A percentile compares a stretch with the other conserved stretches of the same genome.
phyloP scores from a whole-genome alignment of 2,329 filamentous ascomycete genomes.

The Penicillium sp. region DNA sequence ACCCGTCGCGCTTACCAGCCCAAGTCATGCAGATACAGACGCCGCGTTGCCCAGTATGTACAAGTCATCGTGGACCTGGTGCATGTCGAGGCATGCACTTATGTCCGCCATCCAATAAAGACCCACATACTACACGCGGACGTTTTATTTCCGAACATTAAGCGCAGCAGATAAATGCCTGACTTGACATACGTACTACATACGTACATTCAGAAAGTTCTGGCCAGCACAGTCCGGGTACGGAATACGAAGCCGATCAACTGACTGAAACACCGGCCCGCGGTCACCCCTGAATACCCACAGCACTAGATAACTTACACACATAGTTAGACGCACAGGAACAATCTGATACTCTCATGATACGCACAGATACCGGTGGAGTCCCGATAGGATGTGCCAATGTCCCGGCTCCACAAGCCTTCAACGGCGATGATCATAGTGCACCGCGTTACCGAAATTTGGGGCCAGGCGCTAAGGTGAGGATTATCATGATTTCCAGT shows the following conservation, averaged over 20 bases:
- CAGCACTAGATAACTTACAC: not conserved
- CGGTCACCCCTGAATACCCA: not conserved
- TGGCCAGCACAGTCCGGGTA: not conserved
- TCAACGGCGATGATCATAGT: constrained; percentile 16
- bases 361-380: not conserved
- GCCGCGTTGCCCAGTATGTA: not conserved
- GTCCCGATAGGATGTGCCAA: not conserved
- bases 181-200: not conserved
- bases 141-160: not conserved
- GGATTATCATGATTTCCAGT: not conserved
- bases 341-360: not conserved
- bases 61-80: not conserved
- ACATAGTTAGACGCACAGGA: not conserved
- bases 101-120: not conserved
- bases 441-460: not conserved
- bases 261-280: constrained; percentile 7
- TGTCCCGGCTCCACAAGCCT: constrained; percentile 6
- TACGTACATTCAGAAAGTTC: not conserved
- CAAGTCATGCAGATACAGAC: not conserved
- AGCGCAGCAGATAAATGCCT: not conserved
- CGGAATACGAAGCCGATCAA: not conserved
- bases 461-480: not conserved
- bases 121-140: not conserved
- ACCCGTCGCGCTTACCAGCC: not conserved
- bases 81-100: not conserved